A percentile compares a stretch with the other conserved stretches of the same genome.
These are phyloP conservation scores for Dendrobium nobile DNA, from an alignment of 106 monocot species.

Conservation along the genomic window DNA sequence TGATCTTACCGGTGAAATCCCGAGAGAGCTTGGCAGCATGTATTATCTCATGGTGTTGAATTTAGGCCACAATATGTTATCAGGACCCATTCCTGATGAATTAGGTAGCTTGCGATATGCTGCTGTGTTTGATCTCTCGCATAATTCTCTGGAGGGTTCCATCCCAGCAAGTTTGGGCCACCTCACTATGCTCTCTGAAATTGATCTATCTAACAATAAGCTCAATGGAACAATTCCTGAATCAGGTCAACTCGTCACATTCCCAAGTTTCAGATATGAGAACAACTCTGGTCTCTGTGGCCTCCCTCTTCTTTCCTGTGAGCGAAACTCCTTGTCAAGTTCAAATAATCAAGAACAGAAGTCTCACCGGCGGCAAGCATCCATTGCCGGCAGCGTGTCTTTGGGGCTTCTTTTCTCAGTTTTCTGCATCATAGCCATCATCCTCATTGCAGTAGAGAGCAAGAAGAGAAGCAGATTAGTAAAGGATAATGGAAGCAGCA, in stretches of 20 bases:
- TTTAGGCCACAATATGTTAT: slow-evolving; percentile 75
- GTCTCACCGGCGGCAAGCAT: slow-evolving; percentile 48
- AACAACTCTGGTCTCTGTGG: slow-evolving; percentile 59
- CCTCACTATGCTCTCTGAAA: slow-evolving; percentile 61
- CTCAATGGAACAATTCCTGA: slow-evolving; percentile 83
- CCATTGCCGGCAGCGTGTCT: slow-evolving; percentile 58
- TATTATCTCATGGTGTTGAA: slow-evolving; percentile 79
- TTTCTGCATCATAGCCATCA: slow-evolving; percentile 52
- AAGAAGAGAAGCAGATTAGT: slow-evolving; percentile 35
- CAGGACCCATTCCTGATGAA: slow-evolving; percentile 61
- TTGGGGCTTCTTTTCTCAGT: slow-evolving; percentile 64
- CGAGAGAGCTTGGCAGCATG: slow-evolving; percentile 67
- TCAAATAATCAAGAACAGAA: slow-evolving; percentile 17
- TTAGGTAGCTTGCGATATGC: slow-evolving; percentile 41
- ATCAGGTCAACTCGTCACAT: slow-evolving; percentile 62
- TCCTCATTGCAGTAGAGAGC: slow-evolving; percentile 55
- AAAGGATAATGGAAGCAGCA: slow-evolving; percentile 27
- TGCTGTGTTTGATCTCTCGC: slow-evolving; percentile 77
- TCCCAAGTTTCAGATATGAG: slow-evolving; percentile 60
- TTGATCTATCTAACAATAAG: slow-evolving; percentile 83
- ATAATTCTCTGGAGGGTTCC: slow-evolving; percentile 64
- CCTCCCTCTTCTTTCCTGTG: slow-evolving; percentile 31
- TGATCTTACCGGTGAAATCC: slow-evolving; percentile 50
- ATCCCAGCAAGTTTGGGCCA: slow-evolving; percentile 60
- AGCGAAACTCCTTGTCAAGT: neutral